A percentile compares a stretch with the other conserved stretches of the same genome.
phyloP scores from a whole-genome alignment of 164 flowering plant species.

The Chimonanthus salicifolius region DNA sequence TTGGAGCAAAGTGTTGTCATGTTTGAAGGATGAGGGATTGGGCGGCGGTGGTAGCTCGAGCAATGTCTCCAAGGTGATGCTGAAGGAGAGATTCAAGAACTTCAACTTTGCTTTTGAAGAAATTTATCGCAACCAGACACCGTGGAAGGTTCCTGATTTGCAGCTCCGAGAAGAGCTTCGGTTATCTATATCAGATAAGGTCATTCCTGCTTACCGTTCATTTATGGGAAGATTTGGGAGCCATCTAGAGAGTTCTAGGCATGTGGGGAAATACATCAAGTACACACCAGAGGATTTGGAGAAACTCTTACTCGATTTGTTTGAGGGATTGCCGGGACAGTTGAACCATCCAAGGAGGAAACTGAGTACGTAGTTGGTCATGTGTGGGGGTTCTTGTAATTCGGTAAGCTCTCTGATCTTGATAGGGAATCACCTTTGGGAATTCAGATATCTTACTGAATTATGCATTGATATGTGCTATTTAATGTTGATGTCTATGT shows the following conservation, averaged over 20 bases:
- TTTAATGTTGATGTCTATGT: neutral
- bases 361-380: neutral
- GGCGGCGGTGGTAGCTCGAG: conserved; percentile 55
- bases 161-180: conserved; percentile 9
- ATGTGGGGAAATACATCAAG: conserved; percentile 6
- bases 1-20: conserved; percentile 69
- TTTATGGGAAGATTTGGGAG: conserved; percentile 5
- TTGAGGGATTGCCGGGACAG: conserved; percentile 8
- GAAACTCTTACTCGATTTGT: conserved; percentile 6
- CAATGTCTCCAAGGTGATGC: conserved; percentile 53
- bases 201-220: conserved; percentile 7
- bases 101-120: conserved; percentile 43
- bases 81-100: conserved; percentile 76
- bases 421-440: neutral
- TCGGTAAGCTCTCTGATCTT: neutral
- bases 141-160: conserved; percentile 2
- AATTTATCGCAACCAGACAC: conserved; percentile 6
- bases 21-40: conserved; percentile 79
- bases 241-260: neutral
- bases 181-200: conserved; percentile 7
- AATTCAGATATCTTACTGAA: neutral
- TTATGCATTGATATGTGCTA: neutral
- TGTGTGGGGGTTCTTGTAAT: neutral
- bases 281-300: conserved; percentile 7
- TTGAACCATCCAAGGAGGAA: neutral